A percentile compares a stretch with the other conserved stretches of the same genome.
phyloP scores from a whole-genome alignment of 2,329 filamentous ascomycete genomes.

The Eutypella sp. region DNA sequence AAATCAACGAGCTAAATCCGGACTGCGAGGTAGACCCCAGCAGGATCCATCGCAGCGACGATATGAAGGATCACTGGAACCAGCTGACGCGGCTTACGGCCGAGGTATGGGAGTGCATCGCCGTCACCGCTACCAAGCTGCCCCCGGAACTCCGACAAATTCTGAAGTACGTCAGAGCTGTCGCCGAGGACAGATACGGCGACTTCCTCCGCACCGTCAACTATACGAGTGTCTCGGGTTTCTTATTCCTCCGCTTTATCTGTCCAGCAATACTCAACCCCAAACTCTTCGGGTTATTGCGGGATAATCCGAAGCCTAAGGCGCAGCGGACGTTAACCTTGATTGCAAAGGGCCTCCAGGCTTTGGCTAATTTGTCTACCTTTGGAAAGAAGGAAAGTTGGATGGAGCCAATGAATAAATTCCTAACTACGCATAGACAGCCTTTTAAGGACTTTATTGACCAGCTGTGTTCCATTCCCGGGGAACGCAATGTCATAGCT shows the following conservation, averaged over 20 bases:
- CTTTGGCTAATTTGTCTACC: slow-evolving; percentile 81
- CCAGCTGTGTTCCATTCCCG: slow-evolving; percentile 74
- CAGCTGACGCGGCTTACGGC: slow-evolving; percentile 71
- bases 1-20: slow-evolving; percentile 85
- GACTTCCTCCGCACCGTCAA: slow-evolving; percentile 84
- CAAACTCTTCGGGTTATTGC: slow-evolving; percentile 81
- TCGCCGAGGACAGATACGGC: slow-evolving; percentile 90
- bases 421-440: slow-evolving; percentile 68
- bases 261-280: slow-evolving; percentile 95
- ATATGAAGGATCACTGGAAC: slow-evolving; percentile 79
- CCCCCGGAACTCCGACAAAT: slow-evolving; percentile 79
- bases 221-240: slow-evolving; percentile 93
- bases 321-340: slow-evolving; percentile 86
- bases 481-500: slow-evolving; percentile 58
- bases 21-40: slow-evolving; percentile 96
- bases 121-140: slow-evolving; percentile 66
- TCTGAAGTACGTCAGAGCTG: slow-evolving; percentile 85
- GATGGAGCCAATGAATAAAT: slow-evolving; percentile 98
- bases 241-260: slow-evolving; percentile 90
- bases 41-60: slow-evolving; percentile 60
- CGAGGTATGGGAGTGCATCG: slow-evolving; percentile 80
- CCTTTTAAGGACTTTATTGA: slow-evolving; percentile 87
- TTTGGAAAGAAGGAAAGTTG: slow-evolving; percentile 96
- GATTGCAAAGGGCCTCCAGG: slow-evolving; percentile 88
- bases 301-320: slow-evolving; percentile 74